Base-by-base conservation (phyloP, 1,139 yeast genomes). In the Saccharomyces pastorianus region DNA sequence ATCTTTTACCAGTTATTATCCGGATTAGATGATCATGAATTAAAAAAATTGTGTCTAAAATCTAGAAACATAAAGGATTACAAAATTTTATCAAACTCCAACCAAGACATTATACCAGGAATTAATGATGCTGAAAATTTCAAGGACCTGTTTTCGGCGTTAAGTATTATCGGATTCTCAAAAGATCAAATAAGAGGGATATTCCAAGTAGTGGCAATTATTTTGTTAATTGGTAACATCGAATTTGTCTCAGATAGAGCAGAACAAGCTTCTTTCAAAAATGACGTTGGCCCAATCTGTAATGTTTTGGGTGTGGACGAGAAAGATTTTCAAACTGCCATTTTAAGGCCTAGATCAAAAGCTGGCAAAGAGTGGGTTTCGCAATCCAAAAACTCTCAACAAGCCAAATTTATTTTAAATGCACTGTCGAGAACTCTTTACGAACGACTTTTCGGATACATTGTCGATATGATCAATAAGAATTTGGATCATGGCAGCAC, bases 311-410 rank as follows among this genome's bases (percentile, higher is more conserved):
- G 95, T 0, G 79, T 93, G 32, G 70, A 79, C 5, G 73, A 78
- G 28, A 73, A 74, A 1, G 81, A 78, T 13, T 83, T 93, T 61
- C 72, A 72, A 56, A 76, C 76, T 29, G 78, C 86, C 0, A 74
- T 95, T 23, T 71, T 91, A 46, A 80, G 82, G 46, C 98, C 98
- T 4, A 84, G 82, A 63, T 96, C 91, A 11, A 89, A 84, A 67
- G 97, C 98, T 2, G 99, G 99, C 2, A 80, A 83, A 61, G 99
- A 95, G 68, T 79, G 81, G 73, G 89, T 93, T 28, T 80, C 83
- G 14, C 96, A 89, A 66, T 82, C 95, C 26, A 82, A 88, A 63
- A 83, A 85, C 51, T 85, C 96, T 0, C 71, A 78, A 0, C 98
- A 93, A 67, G 96, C 93, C 0, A 83, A 83, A 59, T 83, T 82